Evolutionary conservation across 2,329 filamentous ascomycete species (phyloP).

Genomic region (Magnaporthales sp.): DNA sequence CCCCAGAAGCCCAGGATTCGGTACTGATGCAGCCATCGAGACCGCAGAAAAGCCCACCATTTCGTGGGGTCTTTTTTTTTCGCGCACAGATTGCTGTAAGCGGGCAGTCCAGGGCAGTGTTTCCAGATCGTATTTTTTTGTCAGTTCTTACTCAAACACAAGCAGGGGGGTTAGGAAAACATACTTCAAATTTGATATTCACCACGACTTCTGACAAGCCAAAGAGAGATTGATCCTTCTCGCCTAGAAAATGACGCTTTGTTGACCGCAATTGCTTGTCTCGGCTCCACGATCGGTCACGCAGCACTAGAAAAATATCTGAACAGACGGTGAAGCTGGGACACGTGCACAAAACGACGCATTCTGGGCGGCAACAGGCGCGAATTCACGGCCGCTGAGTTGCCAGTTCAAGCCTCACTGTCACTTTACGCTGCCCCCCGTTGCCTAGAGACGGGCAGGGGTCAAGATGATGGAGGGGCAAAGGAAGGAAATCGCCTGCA

Average conservation of each 20-base stretch:
- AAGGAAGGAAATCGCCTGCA: background rate
- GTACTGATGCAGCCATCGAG: background rate
- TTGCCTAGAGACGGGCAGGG: background rate
- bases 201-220: background rate
- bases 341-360: background rate
- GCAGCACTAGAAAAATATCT: background rate
- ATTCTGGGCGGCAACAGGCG: background rate
- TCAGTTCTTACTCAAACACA: background rate
- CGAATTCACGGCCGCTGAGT: background rate
- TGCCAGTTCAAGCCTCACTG: background rate
- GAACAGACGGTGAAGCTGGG: background rate
- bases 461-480: background rate
- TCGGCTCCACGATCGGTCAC: background rate
- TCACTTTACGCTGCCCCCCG: background rate
- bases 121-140: background rate
- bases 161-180: background rate
- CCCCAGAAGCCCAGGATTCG: constrained; percentile 8
- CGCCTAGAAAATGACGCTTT: background rate
- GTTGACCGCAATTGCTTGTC: background rate
- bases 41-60: background rate
- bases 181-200: background rate
- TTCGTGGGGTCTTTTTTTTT: background rate
- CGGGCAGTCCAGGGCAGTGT: background rate
- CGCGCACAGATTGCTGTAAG: background rate
- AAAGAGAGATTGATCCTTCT: background rate